Evolutionary conservation across 139 green algal genomes (phyloP).

Genomic region (Desmodesmus armatus): DNA sequence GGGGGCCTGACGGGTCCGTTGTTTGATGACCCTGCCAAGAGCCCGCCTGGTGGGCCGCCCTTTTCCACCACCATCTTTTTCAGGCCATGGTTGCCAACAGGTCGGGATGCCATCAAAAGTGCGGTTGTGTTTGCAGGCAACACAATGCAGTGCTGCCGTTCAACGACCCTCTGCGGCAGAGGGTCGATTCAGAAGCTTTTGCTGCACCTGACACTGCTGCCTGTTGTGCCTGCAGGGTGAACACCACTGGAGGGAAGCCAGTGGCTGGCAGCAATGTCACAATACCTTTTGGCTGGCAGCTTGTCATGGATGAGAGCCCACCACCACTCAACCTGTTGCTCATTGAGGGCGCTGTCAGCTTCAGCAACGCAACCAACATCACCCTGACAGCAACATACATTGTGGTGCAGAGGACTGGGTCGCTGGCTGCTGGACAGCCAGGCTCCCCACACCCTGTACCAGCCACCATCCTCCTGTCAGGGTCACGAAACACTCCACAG

Average conservation of each 20-base stretch:
- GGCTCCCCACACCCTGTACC: neutral
- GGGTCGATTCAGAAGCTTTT: too few relatives aligned
- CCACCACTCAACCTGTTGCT: constrained; percentile 38
- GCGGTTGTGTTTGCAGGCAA: too few relatives aligned
- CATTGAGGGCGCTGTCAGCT: constrained; percentile 50
- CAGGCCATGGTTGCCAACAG: too few relatives aligned
- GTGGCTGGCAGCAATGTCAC: constrained; percentile 44
- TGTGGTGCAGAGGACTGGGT: constrained; percentile 22
- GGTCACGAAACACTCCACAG: constrained; percentile 39
- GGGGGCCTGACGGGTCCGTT: too few relatives aligned
- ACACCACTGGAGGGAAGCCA: constrained; percentile 39
- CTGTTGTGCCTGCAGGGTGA: neutral
- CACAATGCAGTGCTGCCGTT: too few relatives aligned
- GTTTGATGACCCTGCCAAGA: too few relatives aligned
- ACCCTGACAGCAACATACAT: constrained; percentile 43
- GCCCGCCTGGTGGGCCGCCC: too few relatives aligned
- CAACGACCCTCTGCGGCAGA: too few relatives aligned
- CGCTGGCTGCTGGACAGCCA: constrained; percentile 4
- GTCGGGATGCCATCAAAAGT: too few relatives aligned
- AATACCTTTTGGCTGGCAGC: constrained; percentile 53
- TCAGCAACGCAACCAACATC: constrained; percentile 28
- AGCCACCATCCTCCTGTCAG: constrained; percentile 15
- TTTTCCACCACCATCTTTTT: too few relatives aligned
- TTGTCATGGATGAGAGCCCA: constrained; percentile 58
- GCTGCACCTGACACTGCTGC: neutral